A percentile compares a stretch with the other conserved stretches of the same genome.
These are phyloP conservation scores for Daldinia concentrica DNA, from an alignment of 495 filamentous ascomycete species.

Conservation along the genomic window DNA sequence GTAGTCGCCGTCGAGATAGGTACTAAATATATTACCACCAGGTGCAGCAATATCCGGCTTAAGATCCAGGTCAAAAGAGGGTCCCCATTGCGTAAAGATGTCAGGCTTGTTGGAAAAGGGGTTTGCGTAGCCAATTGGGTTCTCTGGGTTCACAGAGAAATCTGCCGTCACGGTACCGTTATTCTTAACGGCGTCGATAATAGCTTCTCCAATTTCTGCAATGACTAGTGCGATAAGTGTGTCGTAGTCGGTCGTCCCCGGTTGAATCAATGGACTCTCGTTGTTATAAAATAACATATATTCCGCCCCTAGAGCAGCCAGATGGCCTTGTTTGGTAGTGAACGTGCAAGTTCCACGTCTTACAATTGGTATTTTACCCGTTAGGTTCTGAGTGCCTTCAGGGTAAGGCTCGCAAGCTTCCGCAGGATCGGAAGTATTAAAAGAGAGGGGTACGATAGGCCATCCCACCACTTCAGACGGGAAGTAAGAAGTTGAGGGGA, in stretches of 20 bases:
- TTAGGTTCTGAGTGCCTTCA: slow-evolving; percentile 51
- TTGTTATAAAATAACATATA: neutral
- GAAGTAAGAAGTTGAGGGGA: neutral
- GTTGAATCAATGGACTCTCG: neutral
- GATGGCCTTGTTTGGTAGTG: neutral
- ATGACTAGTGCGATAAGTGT: neutral
- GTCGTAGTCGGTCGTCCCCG: neutral
- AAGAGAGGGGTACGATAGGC: slow-evolving; percentile 47
- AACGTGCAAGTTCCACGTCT: slow-evolving; percentile 27
- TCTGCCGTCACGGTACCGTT: slow-evolving; percentile 30
- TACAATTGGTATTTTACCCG: slow-evolving; percentile 59
- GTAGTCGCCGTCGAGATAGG: slow-evolving; percentile 52
- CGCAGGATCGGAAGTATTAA: slow-evolving; percentile 45
- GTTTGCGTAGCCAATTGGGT: slow-evolving; percentile 27
- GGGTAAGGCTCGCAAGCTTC: slow-evolving; percentile 48
- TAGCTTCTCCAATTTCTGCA: neutral
- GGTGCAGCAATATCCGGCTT: slow-evolving; percentile 55
- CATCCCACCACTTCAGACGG: slow-evolving; percentile 20
- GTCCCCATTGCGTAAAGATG: slow-evolving; percentile 55
- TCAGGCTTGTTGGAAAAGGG: slow-evolving; percentile 40
- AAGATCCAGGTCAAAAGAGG: slow-evolving; percentile 48
- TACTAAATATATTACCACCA: slow-evolving; percentile 58
- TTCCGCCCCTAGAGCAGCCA: neutral
- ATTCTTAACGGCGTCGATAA: neutral
- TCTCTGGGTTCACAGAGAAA: slow-evolving; percentile 33